Base-by-base conservation (phyloP, 352 stramenopile species). In the Globisporangium mamillatum region DNA sequence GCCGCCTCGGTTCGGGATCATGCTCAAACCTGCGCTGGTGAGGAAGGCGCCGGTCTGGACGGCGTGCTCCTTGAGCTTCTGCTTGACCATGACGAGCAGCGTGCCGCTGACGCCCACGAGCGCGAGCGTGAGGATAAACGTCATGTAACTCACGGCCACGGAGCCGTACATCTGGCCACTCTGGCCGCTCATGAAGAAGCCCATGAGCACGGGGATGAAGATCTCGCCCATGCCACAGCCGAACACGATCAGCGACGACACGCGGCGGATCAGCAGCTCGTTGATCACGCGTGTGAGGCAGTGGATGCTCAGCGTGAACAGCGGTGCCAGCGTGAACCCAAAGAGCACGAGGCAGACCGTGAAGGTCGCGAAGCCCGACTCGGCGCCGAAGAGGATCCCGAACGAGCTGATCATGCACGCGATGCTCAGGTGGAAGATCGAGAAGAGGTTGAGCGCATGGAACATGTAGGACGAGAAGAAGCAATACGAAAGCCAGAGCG, bases 121-220 rank as follows among this genome's bases (percentile, higher is more conserved):
- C 48, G 76, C 79, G 53, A 94, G 74, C 52, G 84, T 78, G 55
- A 94, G 72, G 55, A 92, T 90, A 58, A 93, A 94, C 7, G 79
- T 79, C 62, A 92, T 94, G 71, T 90, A 91, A 67, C 82, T 90
- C 59, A 94, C 83, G 14, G 84, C 83, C 46, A 86, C 77, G 7
- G 81, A 78, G 74, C 84, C 84, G 60, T 92, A 92, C 38, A 78
- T 80, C 65, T 91, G 81, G 25, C 84, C 84, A 52, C 84, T 93
- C 72, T 93, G 84, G 38, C 84, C 81, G 67, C 82, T 87, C 84
- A 94, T 94, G 71, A 94, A 94, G 71, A 94, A 94, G 12, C 86
- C 86, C 84, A 93, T 94, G 61, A 92, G 82, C 61, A 94, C 84
- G 1, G 86, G 86, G 61, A 94, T 84, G 60, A 94, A 94, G 16